Conservation (phyloP, 805 yeast genomes). For the Wickerhamiella musiphila region DNA sequence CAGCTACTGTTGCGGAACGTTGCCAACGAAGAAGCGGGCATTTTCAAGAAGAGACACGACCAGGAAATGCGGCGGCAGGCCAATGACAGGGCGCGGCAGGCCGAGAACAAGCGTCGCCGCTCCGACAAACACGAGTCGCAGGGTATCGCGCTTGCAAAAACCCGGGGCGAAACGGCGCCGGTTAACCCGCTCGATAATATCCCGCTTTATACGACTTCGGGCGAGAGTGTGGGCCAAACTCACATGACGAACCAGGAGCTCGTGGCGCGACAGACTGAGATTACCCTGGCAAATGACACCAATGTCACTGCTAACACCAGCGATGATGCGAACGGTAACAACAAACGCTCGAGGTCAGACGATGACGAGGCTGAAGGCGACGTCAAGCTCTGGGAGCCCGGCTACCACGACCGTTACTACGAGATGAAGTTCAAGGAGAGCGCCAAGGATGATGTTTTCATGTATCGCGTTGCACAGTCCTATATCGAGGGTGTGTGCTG, state of each 20-base stretch:
- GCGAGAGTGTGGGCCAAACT: conserved; percentile 51
- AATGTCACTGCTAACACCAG: conserved; percentile 11
- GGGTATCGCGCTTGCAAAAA: conserved; percentile 23
- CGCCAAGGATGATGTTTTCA: conserved; percentile 30
- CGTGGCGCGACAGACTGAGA: conserved; percentile 25
- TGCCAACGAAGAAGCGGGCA: conserved; percentile 58
- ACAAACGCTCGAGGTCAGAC: conserved; percentile 10
- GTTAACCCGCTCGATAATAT: conserved; percentile 47
- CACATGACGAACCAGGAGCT: conserved; percentile 54
- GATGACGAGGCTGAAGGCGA: conserved; percentile 26
- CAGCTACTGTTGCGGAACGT: conserved; percentile 49
- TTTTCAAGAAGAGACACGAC: conserved; percentile 52
- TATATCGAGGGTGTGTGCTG: conserved; percentile 95
- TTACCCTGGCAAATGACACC: conserved; percentile 1
- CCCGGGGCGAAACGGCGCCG: conserved; percentile 66
- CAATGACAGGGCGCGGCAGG: conserved; percentile 39
- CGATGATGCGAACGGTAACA: conserved; percentile 5
- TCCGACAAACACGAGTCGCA: conserved; percentile 3
- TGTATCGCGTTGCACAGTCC: conserved; percentile 44
- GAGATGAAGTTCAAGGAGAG: conserved; percentile 47
- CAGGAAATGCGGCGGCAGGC: conserved; percentile 55
- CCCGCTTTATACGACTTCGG: conserved; percentile 62
- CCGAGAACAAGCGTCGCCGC: conserved; percentile 24
- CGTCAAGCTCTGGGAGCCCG: conserved; percentile 70
- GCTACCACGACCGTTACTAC: conserved; percentile 72